A percentile compares a stretch with the other conserved stretches of the same genome.
Evolutionary conservation across 108 stramenopile genomes (phyloP).

Genomic region (Skeletonema potamos): DNA sequence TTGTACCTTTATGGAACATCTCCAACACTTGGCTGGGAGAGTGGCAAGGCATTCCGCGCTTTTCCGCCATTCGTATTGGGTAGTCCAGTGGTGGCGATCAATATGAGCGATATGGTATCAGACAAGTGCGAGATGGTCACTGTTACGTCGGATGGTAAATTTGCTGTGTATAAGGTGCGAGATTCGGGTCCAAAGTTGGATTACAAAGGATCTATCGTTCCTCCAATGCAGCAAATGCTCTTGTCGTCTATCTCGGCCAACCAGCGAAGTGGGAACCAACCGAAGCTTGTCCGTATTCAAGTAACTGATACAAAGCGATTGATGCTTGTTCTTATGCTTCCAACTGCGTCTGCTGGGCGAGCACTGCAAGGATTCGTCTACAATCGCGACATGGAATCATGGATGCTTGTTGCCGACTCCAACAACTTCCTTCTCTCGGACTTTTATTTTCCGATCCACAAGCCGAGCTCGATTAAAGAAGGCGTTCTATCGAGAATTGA

Average conservation of each 20-base stretch:
- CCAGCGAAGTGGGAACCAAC: conserved; percentile 32
- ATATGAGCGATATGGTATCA: not conserved
- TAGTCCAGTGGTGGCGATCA: conserved; percentile 55
- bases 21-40: conserved; percentile 71
- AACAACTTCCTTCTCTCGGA: conserved; percentile 80
- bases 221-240: conserved; percentile 81
- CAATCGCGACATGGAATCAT: conserved; percentile 62
- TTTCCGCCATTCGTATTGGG: conserved; percentile 78
- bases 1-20: conserved; percentile 80
- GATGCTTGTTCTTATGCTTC: conserved; percentile 61
- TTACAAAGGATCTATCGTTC: conserved; percentile 75
- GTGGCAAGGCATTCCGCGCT: conserved; percentile 66
- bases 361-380: conserved; percentile 81
- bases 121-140: conserved; percentile 53
- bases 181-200: conserved; percentile 36
- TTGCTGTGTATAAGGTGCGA: conserved; percentile 59
- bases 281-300: conserved; percentile 67
- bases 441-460: conserved; percentile 61
- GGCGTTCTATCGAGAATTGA: conserved; percentile 70
- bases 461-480: not conserved
- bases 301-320: conserved; percentile 66
- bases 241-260: conserved; percentile 32
- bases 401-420: conserved; percentile 81
- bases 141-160: conserved; percentile 69
- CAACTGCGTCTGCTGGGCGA: conserved; percentile 41